Evolutionary conservation across 495 filamentous ascomycete genomes (phyloP), one percentile per base, ranked within the genome.

Genomic region (Apiosordaria backusii): DNA sequence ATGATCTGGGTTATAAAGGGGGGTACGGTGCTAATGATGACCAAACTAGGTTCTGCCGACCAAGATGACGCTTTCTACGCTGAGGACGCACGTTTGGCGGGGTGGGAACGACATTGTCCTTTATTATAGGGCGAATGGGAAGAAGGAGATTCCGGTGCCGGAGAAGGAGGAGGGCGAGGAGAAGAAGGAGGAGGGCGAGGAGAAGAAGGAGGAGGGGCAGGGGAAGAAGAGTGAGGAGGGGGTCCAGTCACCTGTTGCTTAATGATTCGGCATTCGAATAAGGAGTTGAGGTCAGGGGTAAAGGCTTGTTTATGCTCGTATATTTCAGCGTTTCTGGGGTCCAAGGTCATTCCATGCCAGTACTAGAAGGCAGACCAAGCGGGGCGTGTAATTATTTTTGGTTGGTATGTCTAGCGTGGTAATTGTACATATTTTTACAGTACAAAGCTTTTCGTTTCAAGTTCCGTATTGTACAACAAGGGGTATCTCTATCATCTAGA

Each of bases 1-100:
- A 67, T 61, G 40, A 67, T 63, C 22, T 57, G 55, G 5, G 55
- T 10, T 21, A 61, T 45, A 50, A 3, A 25, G n/a, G 35, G 67
- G 45, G n/a, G 25, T 22, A 61, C 54, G 10, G 58, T 61, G 24
- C 64, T 77, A 55, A 78, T 65, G 23, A 9, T 13, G n/a, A n/a
- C 16, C n/a, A 9, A 22, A 22, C 23, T 60, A 86, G 81, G 67
- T 83, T 67, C 72, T 87, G 64, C 79, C 80, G 16, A 78, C 79
- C 21, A 90, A 89, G 10, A 97, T 97, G 90, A 97, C 90, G 53
- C 84, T 99, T 9, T 92, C 92, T 22, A 97, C 93, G 0, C 87
- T 99, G 25, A 88, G 92, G 57, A 86, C 92, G 6, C 91, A 97
- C 71, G 81, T 98, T 57, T 99, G 96, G 95, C 91, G 95, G 67